phyloP scores from a whole-genome alignment of 2,329 filamentous ascomycete species.

The Chrysosporium queenslandicum region DNA sequence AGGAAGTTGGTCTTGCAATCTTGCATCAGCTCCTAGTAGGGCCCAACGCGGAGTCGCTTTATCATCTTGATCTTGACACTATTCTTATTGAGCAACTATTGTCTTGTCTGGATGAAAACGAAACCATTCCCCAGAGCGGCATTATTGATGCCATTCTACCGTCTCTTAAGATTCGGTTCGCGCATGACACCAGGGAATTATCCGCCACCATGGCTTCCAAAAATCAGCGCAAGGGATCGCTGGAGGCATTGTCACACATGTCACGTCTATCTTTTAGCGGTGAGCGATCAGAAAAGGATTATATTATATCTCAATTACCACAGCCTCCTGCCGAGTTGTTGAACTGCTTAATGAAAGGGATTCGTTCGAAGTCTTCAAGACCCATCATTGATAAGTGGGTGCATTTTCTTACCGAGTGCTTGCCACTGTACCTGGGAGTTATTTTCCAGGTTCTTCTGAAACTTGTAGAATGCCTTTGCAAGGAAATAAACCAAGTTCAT shows the following conservation, averaged over 20 bases:
- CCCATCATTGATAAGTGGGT: slow-evolving; percentile 87
- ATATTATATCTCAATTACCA: slow-evolving; percentile 38
- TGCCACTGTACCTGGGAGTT: slow-evolving; percentile 71
- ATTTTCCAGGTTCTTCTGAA: slow-evolving; percentile 88
- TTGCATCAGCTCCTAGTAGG: slow-evolving; percentile 43
- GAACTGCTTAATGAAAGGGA: slow-evolving; percentile 70
- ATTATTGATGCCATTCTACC: slow-evolving; percentile 69
- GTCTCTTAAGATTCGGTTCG: slow-evolving; percentile 53
- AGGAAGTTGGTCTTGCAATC: slow-evolving; percentile 59
- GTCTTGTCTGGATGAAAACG: slow-evolving; percentile 50
- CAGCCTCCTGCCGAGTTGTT: slow-evolving; percentile 55
- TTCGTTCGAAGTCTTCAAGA: slow-evolving; percentile 63
- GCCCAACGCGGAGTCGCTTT: slow-evolving; percentile 31
- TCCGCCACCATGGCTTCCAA: slow-evolving; percentile 24
- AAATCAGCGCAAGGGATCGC: slow-evolving; percentile 31
- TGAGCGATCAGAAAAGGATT: slow-evolving; percentile 35
- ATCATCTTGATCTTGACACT: slow-evolving; percentile 52
- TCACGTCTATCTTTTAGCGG: slow-evolving; percentile 39
- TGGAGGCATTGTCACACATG: slow-evolving; percentile 33
- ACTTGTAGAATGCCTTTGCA: slow-evolving; percentile 79
- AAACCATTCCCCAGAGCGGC: slow-evolving; percentile 63
- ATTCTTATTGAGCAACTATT: slow-evolving; percentile 59
- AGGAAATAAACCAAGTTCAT: slow-evolving; percentile 65
- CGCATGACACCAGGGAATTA: slow-evolving; percentile 28
- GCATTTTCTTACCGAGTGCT: slow-evolving; percentile 66